Evolutionary conservation across 306 rosid genomes (phyloP).

Genomic region (Castanospermum australe): DNA sequence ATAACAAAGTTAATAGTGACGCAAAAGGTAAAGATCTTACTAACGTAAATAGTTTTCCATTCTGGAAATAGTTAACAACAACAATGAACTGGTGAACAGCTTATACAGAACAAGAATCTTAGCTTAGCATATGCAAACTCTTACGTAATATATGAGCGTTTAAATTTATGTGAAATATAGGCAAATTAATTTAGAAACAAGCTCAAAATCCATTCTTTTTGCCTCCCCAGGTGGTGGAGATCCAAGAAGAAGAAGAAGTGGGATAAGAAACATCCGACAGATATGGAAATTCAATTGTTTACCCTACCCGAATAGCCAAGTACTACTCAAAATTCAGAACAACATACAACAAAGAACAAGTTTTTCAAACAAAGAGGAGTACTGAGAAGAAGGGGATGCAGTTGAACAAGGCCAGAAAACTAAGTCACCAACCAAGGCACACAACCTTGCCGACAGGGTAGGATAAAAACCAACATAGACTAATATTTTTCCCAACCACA

Average conservation of each 20-base stretch:
- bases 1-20: neutral
- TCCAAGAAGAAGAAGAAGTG: neutral
- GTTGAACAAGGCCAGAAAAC: slow-evolving; percentile 1
- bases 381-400: neutral
- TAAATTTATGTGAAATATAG: neutral
- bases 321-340: neutral
- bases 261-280: neutral
- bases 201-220: neutral
- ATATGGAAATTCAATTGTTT: neutral
- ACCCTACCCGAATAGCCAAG: neutral
- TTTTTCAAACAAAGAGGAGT: neutral
- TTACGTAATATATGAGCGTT: neutral
- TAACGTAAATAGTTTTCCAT: neutral
- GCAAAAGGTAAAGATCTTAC: neutral
- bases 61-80: neutral
- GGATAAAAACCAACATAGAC: neutral
- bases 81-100: slow-evolving; percentile 1
- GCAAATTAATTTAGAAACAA: neutral
- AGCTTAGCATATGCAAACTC: neutral
- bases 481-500: neutral
- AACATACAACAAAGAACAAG: neutral
- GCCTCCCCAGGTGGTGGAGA: neutral
- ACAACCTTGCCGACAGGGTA: neutral
- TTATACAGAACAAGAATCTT: neutral
- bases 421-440: neutral